Conservation (phyloP, 805 yeast species). For the Candida qinlingensis region DNA sequence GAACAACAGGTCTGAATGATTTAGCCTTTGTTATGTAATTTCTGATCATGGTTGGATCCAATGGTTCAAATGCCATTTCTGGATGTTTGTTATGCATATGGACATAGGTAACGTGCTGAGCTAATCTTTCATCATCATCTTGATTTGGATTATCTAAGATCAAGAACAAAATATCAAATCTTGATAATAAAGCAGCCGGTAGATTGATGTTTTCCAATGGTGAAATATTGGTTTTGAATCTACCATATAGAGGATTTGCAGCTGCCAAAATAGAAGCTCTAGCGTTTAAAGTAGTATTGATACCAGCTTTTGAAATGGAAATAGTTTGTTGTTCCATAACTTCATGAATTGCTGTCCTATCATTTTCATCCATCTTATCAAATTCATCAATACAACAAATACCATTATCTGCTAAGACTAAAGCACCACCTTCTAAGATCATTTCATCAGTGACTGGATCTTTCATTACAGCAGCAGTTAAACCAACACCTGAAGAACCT, state of each 20-base stretch:
- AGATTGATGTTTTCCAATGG: constrained; percentile 94
- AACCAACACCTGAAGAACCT: constrained; percentile 98
- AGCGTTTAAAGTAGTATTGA: constrained; percentile 92
- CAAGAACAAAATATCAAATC: constrained; percentile 87
- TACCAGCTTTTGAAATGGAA: constrained; percentile 95
- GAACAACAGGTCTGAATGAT: constrained; percentile 76
- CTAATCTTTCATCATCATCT: constrained; percentile 79
- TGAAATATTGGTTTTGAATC: constrained; percentile 84
- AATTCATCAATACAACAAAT: constrained; percentile 98
- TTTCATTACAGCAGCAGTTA: constrained; percentile 97
- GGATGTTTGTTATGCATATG: constrained; percentile 94
- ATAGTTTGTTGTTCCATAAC: constrained; percentile 99
- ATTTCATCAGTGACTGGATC: constrained; percentile 99
- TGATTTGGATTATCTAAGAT: constrained; percentile 79
- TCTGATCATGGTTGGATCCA: constrained; percentile 75
- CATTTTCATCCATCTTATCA: constrained; percentile 97
- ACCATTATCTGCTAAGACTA: constrained; percentile 95
- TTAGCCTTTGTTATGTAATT: constrained; percentile 87
- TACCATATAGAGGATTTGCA: constrained; percentile 95
- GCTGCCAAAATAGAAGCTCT: constrained; percentile 95
- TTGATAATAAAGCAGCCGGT: constrained; percentile 92
- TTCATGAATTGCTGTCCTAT: constrained; percentile 96
- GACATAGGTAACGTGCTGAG: constrained; percentile 91
- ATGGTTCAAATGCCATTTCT: constrained; percentile 62
- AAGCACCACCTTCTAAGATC: constrained; percentile 97